Evolutionary conservation across 2,329 filamentous ascomycete species (phyloP).

Genomic region (Emericellopsis atlantica): DNA sequence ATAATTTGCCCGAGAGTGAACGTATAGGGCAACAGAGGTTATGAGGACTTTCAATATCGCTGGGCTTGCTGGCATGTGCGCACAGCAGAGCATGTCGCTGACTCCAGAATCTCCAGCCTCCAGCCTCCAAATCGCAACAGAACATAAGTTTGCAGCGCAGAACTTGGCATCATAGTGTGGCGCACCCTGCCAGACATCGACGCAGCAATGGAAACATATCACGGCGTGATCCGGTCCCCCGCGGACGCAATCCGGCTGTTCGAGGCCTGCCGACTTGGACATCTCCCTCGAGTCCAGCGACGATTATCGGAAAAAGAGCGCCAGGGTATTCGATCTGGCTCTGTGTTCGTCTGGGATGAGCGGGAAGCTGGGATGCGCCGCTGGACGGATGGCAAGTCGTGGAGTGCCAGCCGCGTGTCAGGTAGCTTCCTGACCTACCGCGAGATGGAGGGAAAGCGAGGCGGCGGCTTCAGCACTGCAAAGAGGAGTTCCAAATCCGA

Average conservation of each 20-base stretch:
- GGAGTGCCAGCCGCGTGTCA: constrained; percentile 94
- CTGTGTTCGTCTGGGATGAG: constrained; percentile 99
- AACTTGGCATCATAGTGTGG: background rate
- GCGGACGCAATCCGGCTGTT: constrained; percentile 97
- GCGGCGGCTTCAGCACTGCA: constrained; percentile 55
- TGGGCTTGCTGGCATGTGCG: no score
- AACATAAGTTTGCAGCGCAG: background rate
- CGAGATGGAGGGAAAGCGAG: constrained; percentile 97
- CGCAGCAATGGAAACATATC: constrained; percentile 78
- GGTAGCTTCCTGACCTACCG: constrained; percentile 95
- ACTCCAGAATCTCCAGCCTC: no score
- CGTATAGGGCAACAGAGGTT: no score
- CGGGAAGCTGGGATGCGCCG: constrained; percentile 93
- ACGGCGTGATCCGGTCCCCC: constrained; percentile 90
- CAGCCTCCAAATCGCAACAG: background rate
- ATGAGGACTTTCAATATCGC: no score
- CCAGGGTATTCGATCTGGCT: constrained; percentile 89
- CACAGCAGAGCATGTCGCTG: no score
- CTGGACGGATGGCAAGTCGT: constrained; percentile 98
- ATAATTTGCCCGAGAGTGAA: no score
- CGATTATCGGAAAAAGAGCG: constrained; percentile 93
- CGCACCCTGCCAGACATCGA: background rate
- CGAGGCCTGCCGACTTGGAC: constrained; percentile 82
- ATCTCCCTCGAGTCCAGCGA: constrained; percentile 83
- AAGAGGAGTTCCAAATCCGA: constrained; percentile 59